Evolutionary conservation across 352 stramenopile species (phyloP).

Genomic region (Pythium myriotylum): DNA sequence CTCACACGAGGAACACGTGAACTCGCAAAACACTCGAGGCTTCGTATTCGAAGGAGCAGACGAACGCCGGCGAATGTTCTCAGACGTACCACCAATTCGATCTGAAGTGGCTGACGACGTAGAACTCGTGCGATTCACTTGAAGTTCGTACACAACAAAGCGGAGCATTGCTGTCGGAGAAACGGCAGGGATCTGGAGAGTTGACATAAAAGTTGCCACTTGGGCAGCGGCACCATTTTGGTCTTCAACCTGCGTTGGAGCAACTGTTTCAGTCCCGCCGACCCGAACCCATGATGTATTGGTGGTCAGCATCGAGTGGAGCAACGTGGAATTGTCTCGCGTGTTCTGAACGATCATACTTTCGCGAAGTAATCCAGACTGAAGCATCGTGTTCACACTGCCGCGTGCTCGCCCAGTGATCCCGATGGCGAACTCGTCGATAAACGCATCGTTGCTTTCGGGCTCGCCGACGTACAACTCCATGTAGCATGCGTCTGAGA

Average conservation of each 20-base stretch:
- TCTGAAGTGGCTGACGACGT: conserved; percentile 23
- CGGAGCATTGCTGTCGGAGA: conserved; percentile 63
- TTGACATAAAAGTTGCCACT: conserved; percentile 75
- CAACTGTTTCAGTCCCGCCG: conserved; percentile 77
- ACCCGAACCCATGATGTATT: conserved; percentile 67
- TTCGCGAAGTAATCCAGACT: conserved; percentile 70
- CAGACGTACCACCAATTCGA: conserved; percentile 5
- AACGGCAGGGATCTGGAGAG: conserved; percentile 77
- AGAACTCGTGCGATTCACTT: conserved; percentile 37
- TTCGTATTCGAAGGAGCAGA: conserved; percentile 52
- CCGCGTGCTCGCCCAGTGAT: conserved; percentile 51
- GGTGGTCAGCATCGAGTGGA: conserved; percentile 46
- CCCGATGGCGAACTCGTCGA: conserved; percentile 62
- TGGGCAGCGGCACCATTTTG: conserved; percentile 32
- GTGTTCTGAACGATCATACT: conserved; percentile 50
- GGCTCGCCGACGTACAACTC: conserved; percentile 74
- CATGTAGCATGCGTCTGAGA: conserved; percentile 74
- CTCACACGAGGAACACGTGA: conserved; percentile 65
- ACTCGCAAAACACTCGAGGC: conserved; percentile 81
- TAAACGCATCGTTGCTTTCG: conserved; percentile 51
- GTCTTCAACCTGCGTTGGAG: conserved; percentile 56
- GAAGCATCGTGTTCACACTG: conserved; percentile 76
- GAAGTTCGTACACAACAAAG: conserved; percentile 85
- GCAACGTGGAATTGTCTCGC: conserved; percentile 20
- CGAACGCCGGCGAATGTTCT: conserved; percentile 11